phyloP scores from a whole-genome alignment of 2,329 filamentous ascomycete species.

The Elsinoe perseae region DNA sequence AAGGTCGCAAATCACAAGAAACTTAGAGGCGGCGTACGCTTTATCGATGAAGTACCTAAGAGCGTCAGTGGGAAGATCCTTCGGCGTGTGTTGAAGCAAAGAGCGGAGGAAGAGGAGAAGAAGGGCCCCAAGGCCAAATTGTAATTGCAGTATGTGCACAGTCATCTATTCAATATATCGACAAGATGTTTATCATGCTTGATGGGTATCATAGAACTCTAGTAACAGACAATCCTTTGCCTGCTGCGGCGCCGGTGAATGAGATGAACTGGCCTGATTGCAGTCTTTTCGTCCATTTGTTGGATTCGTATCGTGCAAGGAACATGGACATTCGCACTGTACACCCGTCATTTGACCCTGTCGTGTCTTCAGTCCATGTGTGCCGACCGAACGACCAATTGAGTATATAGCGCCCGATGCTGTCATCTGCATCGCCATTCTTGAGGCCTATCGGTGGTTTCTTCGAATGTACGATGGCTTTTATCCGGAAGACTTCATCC shows the following conservation, averaged over 20 bases:
- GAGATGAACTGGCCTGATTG: slow-evolving; percentile 37
- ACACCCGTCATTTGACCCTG: slow-evolving; percentile 26
- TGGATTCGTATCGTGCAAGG: slow-evolving; percentile 63
- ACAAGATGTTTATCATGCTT: not conserved
- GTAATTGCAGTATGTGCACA: slow-evolving; percentile 22
- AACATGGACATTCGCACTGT: slow-evolving; percentile 67
- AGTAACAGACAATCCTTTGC: slow-evolving; percentile 46
- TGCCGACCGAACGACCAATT: slow-evolving; percentile 98
- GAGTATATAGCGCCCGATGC: slow-evolving; percentile 63
- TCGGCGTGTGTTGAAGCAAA: slow-evolving; percentile 38
- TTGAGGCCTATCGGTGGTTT: slow-evolving; percentile 31
- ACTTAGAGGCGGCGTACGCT: slow-evolving; percentile 39
- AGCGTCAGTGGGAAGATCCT: slow-evolving; percentile 42
- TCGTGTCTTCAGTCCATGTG: slow-evolving; percentile 65
- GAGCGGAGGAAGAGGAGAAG: slow-evolving; percentile 35
- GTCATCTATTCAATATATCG: slow-evolving; percentile 10
- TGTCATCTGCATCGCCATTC: slow-evolving; percentile 26
- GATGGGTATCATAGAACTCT: slow-evolving; percentile 26
- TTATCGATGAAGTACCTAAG: slow-evolving; percentile 43
- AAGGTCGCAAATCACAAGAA: slow-evolving; percentile 43
- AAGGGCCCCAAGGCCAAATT: slow-evolving; percentile 35
- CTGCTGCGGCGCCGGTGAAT: slow-evolving; percentile 20
- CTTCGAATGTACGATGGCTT: slow-evolving; percentile 52
- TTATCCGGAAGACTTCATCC: slow-evolving; percentile 94
- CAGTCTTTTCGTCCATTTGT: slow-evolving; percentile 68